Evolutionary conservation across 768 basidiomycete species (phyloP).

Genomic region (Tulasnella sp.): DNA sequence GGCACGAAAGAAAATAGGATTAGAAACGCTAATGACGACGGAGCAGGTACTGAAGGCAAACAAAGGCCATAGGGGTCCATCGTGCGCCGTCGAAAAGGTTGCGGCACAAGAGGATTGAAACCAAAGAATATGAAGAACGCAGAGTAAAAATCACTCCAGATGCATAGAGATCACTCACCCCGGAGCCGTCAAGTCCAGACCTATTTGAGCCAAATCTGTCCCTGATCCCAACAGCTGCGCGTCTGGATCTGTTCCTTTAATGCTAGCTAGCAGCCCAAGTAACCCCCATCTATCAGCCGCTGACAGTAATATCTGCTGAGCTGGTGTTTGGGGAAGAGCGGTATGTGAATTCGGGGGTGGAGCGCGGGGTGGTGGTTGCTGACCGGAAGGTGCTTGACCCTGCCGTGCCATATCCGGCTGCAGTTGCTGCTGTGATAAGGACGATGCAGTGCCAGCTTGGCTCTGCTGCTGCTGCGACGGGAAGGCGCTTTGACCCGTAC

Average conservation of each 20-base stretch:
- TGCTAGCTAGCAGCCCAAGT: slow-evolving; percentile 73
- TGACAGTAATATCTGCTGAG: slow-evolving; percentile 84
- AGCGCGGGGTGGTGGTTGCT: slow-evolving; percentile 10
- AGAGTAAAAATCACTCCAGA: neutral
- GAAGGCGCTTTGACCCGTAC: neutral
- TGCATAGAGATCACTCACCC: slow-evolving; percentile 47
- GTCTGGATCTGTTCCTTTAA: slow-evolving; percentile 81
- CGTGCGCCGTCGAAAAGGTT: neutral
- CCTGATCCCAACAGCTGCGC: slow-evolving; percentile 76
- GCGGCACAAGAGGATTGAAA: neutral
- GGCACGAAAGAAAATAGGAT: neutral
- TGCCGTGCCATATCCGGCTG: slow-evolving; percentile 25
- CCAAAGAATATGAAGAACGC: neutral
- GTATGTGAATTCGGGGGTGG: slow-evolving; percentile 23
- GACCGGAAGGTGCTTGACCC: slow-evolving; percentile 6
- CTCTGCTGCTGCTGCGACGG: neutral
- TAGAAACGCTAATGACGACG: neutral
- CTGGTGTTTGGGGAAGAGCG: slow-evolving; percentile 69
- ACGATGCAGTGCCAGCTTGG: slow-evolving; percentile 9
- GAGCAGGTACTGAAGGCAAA: neutral
- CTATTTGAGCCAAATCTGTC: slow-evolving; percentile 85
- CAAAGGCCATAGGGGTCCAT: neutral
- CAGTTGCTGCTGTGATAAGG: slow-evolving; percentile 30
- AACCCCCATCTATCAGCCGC: slow-evolving; percentile 96
- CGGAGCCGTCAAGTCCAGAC: slow-evolving; percentile 75